phyloP scores from a whole-genome alignment of 306 rosid species.

The Aeschynomene evenia region DNA sequence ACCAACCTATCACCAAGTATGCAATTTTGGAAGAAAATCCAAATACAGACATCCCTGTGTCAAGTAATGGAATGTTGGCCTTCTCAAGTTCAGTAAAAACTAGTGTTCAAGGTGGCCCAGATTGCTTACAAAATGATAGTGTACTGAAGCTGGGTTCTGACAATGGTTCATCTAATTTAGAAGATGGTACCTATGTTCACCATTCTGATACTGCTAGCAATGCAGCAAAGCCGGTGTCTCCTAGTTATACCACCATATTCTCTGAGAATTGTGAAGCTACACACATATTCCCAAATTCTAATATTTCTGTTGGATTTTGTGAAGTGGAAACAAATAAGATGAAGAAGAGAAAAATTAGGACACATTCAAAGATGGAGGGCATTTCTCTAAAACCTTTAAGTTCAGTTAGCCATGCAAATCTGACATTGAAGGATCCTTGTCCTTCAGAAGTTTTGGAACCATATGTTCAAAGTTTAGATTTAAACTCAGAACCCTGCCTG shows the following conservation, averaged over 20 bases:
- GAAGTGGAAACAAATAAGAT: constrained; percentile 35
- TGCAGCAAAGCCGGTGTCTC: constrained; percentile 33
- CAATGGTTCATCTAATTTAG: constrained; percentile 30
- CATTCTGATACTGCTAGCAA: constrained; percentile 25
- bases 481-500: constrained; percentile 34
- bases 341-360: constrained; percentile 41
- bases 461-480: constrained; percentile 42
- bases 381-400: constrained; percentile 36
- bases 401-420: constrained; percentile 28
- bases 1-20: constrained; percentile 25
- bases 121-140: constrained; percentile 35
- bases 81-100: constrained; percentile 42
- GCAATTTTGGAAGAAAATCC: constrained; percentile 37
- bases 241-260: constrained; percentile 33
- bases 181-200: constrained; percentile 36
- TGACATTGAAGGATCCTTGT: constrained; percentile 34
- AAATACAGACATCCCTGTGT: constrained; percentile 30
- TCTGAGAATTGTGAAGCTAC: constrained; percentile 41
- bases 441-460: constrained; percentile 41
- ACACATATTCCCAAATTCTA: constrained; percentile 26
- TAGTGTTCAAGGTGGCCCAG: constrained; percentile 33
- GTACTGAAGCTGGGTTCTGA: constrained; percentile 39
- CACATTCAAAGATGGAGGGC: constrained; percentile 33
- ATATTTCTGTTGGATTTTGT: constrained; percentile 37
- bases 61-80: constrained; percentile 34